Base-by-base conservation (phyloP, 257 asterid genomes). In the Petrea volubilis region DNA sequence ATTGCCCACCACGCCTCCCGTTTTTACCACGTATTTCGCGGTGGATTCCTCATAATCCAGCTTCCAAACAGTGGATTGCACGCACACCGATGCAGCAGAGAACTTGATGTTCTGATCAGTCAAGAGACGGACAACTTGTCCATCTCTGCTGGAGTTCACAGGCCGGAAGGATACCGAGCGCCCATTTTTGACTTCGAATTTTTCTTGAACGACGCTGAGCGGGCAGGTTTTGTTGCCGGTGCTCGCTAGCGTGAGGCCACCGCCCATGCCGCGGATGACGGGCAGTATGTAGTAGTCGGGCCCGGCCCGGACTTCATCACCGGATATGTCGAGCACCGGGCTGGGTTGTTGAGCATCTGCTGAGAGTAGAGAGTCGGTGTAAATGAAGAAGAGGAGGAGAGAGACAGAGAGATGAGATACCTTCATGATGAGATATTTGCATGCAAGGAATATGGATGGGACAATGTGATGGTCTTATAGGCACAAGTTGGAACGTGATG, bases 211-310 rank as follows among this genome's bases (percentile, higher is more conserved):
- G n/a, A 84, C 87, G n/a, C 64, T 77, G 0, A 79, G 82, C 2
- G 90, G 87, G 81, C 92, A 84, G 0, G 76, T 53, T 1, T 43
- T 11, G 72, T 82, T 78, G 20, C 70, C 44, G 7, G 70, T 44
- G 74, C 68, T 46, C 68, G 65, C 71, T 46, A 84, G 66, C 7
- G 87, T 81, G 27, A 89, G 81, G n/a, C 93, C 96, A 0, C 96
- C 96, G 2, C 93, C 96, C 9, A 84, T 46, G 57, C 88, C 90
- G 2, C 88, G 90, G 24, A 78, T 11, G 0, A 81, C 82, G 1
- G 94, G 92, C 57, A 89, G 20, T 3, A 80, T 72, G 78, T 79
- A 79, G 76, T 86, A 89, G 23, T 78, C 58, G n/a, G 28, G 61
- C 5, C 87, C 91, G 0, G 73, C 66, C 4, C 31, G 74, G 60